These are phyloP conservation scores for Inosperma sp. DNA, from an alignment of 768 basidiomycete species.

Conservation along the genomic window DNA sequence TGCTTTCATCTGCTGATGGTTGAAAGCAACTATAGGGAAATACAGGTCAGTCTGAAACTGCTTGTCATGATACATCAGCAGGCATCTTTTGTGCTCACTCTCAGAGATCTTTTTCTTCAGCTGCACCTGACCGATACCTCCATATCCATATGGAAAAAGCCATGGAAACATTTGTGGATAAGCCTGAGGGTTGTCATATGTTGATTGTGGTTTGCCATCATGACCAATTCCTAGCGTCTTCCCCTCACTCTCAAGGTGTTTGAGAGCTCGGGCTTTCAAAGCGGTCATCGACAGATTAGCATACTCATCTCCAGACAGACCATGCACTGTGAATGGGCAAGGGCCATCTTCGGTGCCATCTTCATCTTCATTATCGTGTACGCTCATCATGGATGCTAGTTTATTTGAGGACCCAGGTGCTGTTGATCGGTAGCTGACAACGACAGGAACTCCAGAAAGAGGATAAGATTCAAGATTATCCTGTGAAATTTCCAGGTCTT, in stretches of 20 bases:
- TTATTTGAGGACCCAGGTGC: conserved; percentile 12
- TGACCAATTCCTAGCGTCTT: conserved; percentile 29
- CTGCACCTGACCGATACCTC: conserved; percentile 16
- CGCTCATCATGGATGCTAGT: conserved; percentile 11
- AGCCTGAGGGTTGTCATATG: conserved; percentile 30
- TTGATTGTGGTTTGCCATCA: conserved; percentile 16
- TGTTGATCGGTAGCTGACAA: conserved; percentile 21
- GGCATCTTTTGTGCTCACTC: conserved; percentile 17
- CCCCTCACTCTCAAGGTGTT: conserved; percentile 21
- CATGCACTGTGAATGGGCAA: conserved; percentile 36
- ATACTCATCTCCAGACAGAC: conserved; percentile 25
- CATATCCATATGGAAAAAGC: conserved; percentile 38
- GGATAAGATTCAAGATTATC: conserved; percentile 23
- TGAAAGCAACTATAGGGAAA: conserved; percentile 33
- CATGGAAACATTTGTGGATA: conserved; percentile 42
- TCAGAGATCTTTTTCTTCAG: conserved; percentile 16
- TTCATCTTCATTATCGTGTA: conserved; percentile 24
- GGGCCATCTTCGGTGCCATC: conserved; percentile 25
- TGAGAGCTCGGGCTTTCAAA: conserved; percentile 23
- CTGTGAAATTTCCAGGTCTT: conserved; percentile 27
- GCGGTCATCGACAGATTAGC: conserved; percentile 13
- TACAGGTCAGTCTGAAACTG: conserved; percentile 30
- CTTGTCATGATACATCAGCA: conserved; percentile 35
- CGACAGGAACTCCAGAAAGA: conserved; percentile 18
- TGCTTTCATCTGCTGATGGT: conserved; percentile 29